Evolutionary conservation across 2,329 filamentous ascomycete genomes (phyloP), one percentile per base, ranked within the genome.

Genomic region (Chaetomiaceae sp.): DNA sequence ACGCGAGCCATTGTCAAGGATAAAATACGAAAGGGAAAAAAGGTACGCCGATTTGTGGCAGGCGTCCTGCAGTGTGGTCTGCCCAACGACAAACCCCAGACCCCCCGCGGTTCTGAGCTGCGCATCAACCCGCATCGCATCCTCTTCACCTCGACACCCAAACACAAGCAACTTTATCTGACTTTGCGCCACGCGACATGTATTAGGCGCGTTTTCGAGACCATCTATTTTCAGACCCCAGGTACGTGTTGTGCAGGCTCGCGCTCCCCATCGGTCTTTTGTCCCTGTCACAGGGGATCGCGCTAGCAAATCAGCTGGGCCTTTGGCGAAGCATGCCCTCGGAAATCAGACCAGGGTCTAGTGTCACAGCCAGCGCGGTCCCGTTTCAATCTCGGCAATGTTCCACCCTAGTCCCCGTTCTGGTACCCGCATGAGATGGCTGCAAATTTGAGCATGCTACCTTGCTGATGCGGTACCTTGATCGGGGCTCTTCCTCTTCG

Each of bases 371-470:
- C 59, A 59, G 61, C 60, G 54, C 58, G 57, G 61, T 66, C 63
- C 65, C 65, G 64, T 64, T 64, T 66, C 65, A 71, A 69, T 71
- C 61, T 71, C 69, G 68, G 67, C 67, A 69, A 64, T 64, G 67
- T 68, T 67, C 65, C 66, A 67, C 65, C 62, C 66, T 68, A 69
- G 60, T 60, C 58, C 67, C 64, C 64, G 62, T 68, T 69, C 62
- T 64, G 66, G 57, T 58, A 66, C 65, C n/a, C 65, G 66, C 67
- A 67, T 69, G 62, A 67, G 66, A 51, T 65, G 48, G 61, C 64
- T 63, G 62, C 61, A 63, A 62, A 62, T 61, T 62, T 60, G 16
- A 27, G 16, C 38, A 46, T 59, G 57, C 51, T 53, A 60, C 57
- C 38, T 18, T 48, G 30, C 37, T 51, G 47, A 54, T 53, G 53